Evolutionary conservation across 495 filamentous ascomycete genomes (phyloP), one percentile per base, ranked within the genome.

Genomic region (Penicillium salamii): DNA sequence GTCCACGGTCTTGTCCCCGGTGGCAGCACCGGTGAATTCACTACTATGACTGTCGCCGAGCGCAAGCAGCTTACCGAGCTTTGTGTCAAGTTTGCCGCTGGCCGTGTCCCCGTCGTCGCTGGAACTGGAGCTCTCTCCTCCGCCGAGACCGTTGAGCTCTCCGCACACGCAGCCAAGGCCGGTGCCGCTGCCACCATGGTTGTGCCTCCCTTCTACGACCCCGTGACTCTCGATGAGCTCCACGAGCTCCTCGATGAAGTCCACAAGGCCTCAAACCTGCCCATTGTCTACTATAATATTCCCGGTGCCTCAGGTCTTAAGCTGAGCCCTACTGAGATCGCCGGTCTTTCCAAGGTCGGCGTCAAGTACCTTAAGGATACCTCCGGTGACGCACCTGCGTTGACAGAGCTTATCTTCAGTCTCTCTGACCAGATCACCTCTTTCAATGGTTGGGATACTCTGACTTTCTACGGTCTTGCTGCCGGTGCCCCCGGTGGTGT

Each of bases 21-120:
- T 18, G 69, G 69, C 31, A 67, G 63, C 59, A 72, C 69, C 3
- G 69, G 67, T 37, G 67, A 72, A 53, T 72, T 72, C 63, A 67
- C 69, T 11, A 54, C 54, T 17, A 33, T 72, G 39, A 44, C 52
- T 29, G 34, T 52, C 28, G 32, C 58, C 31, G 69, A 72, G 37
- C 67, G 69, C 53, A 72, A 72, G 48, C 59, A 69, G 29, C 59
- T 72, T 15, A 63, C 64, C 19, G 67, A 72, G 43, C 61, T 72
- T 4, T 69, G 63, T 48, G 53, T 72, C 0, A 57, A 66, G 7
- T 69, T 50, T 38, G 63, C 69, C 26, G 67, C 56, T 1, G 66
- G 67, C 14, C 65, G 67, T 1, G 53, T 70, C 29, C 63, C 69
- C 36, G 67, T 72, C 42, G 39, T 70, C 31, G 58, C 58, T 1